These are phyloP conservation scores for Sporothrix dimorphospora DNA, from an alignment of 2,329 filamentous ascomycete genomes.

Conservation along the genomic window DNA sequence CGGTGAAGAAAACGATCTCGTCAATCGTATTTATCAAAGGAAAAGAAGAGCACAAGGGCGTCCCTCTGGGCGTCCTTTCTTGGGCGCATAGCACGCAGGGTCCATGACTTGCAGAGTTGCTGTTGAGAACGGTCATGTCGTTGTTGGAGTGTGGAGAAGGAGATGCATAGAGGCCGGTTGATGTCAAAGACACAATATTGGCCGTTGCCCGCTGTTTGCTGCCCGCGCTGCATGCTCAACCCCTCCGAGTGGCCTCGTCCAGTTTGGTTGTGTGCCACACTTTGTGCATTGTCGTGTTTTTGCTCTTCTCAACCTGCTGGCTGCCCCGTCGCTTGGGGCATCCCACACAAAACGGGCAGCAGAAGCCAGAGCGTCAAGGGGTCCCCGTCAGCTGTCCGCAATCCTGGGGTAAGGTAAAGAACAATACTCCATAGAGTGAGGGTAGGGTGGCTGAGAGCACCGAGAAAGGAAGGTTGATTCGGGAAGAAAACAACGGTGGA, in stretches of 20 bases:
- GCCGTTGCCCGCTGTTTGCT: not conserved
- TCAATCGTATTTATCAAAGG: constrained; percentile 13
- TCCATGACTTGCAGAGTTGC: not conserved
- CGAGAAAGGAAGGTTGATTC: not conserved
- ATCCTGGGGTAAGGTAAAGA: not conserved
- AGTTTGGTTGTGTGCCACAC: constrained; percentile 15
- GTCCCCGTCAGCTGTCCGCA: not conserved
- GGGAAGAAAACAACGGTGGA: not conserved
- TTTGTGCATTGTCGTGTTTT: constrained; percentile 2
- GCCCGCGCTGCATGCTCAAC: not conserved
- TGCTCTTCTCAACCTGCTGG: not conserved
- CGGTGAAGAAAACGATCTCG: not conserved
- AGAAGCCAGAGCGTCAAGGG: not conserved
- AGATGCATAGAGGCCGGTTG: not conserved
- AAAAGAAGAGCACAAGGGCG: not conserved
- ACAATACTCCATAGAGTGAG: not conserved
- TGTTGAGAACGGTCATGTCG: not conserved
- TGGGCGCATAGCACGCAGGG: constrained; percentile 6
- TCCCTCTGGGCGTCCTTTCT: not conserved
- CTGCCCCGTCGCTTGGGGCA: not conserved
- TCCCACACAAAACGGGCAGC: not conserved
- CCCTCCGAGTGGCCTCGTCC: not conserved
- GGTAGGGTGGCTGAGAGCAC: not conserved
- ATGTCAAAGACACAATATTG: constrained; percentile 7
- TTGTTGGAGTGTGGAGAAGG: not conserved